A percentile compares a stretch with the other conserved stretches of the same genome.
These are phyloP conservation scores for Vanrija sp. DNA, from an alignment of 1,284 basidiomycete genomes.

Conservation along the genomic window DNA sequence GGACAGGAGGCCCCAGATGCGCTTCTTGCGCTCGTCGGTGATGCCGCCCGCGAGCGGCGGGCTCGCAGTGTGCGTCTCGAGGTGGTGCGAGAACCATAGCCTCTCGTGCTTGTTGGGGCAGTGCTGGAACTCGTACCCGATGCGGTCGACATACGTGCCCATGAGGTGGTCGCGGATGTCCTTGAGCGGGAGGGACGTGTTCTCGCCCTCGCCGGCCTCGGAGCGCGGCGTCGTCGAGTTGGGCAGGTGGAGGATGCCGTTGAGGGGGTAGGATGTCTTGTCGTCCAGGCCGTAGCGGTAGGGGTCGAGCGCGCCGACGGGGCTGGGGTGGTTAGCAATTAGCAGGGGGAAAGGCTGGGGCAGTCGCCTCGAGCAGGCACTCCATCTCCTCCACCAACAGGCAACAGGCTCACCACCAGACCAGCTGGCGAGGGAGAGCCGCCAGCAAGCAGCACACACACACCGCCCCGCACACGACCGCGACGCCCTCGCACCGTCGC, in stretches of 20 bases:
- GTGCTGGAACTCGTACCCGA: slow-evolving; percentile 73
- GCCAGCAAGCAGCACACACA: too few species aligned
- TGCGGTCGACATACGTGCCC: slow-evolving; percentile 68
- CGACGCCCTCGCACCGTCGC: too few species aligned
- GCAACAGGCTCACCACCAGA: neutral
- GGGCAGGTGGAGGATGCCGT: slow-evolving; percentile 59
- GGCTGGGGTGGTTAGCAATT: slow-evolving; percentile 22
- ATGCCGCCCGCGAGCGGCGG: slow-evolving; percentile 47
- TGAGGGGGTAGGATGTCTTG: slow-evolving; percentile 58
- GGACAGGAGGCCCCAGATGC: slow-evolving; percentile 65
- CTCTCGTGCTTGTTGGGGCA: slow-evolving; percentile 38
- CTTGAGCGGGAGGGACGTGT: slow-evolving; percentile 55
- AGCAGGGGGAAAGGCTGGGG: neutral
- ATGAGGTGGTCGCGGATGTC: slow-evolving; percentile 68
- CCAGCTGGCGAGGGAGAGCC: too few species aligned
- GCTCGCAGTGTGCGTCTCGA: slow-evolving; percentile 60
- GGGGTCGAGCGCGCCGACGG: slow-evolving; percentile 72
- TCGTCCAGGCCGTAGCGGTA: slow-evolving; percentile 66
- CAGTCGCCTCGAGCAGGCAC: neutral
- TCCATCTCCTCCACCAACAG: neutral
- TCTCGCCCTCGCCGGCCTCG: slow-evolving; percentile 56
- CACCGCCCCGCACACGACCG: too few species aligned
- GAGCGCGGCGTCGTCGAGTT: slow-evolving; percentile 32
- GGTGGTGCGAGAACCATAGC: slow-evolving; percentile 72
- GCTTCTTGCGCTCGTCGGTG: slow-evolving; percentile 50